Percentiles rank a stretch among this genome's conserved stretches.
Evolutionary conservation across 2,329 filamentous ascomycete species (phyloP).

Genomic region (Microdochium paspali): DNA sequence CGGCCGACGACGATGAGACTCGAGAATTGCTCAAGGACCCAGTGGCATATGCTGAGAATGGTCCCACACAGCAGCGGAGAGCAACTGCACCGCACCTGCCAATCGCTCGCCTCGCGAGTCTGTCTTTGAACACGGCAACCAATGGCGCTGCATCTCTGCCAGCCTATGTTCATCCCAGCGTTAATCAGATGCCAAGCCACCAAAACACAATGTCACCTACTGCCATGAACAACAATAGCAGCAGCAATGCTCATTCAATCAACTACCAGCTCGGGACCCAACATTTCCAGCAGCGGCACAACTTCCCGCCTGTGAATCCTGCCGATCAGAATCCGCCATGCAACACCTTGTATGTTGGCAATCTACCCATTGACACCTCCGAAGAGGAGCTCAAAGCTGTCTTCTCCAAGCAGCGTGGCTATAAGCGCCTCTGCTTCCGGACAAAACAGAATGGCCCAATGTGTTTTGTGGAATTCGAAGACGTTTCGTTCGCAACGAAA

Average conservation of each 20-base stretch:
- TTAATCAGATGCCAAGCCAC: constrained; percentile 28
- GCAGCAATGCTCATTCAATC: constrained; percentile 29
- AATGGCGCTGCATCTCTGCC: constrained; percentile 45
- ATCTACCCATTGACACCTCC: constrained; percentile 82
- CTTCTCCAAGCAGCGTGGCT: constrained; percentile 88
- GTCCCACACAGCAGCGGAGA: constrained; percentile 48
- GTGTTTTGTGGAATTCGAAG: constrained; percentile 98
- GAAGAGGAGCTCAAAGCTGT: constrained; percentile 93
- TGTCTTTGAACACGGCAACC: constrained; percentile 63
- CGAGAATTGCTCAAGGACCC: constrained; percentile 63
- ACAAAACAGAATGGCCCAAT: constrained; percentile 94
- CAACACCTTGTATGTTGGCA: constrained; percentile 97
- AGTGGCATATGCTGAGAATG: constrained; percentile 65
- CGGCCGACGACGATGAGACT: constrained; percentile 62
- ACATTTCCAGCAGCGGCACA: constrained; percentile 53
- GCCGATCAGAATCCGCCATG: constrained; percentile 95
- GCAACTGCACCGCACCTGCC: constrained; percentile 66
- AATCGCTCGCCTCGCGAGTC: constrained; percentile 54
- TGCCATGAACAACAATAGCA: constrained; percentile 33
- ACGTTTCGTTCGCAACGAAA: constrained; percentile 84
- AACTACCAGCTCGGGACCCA: constrained; percentile 46
- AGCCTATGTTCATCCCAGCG: constrained; percentile 26
- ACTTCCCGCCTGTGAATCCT: constrained; percentile 81
- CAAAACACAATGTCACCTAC: constrained; percentile 47
- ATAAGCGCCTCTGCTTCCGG: constrained; percentile 89